A percentile compares a stretch with the other conserved stretches of the same genome.
phyloP scores from a whole-genome alignment of 768 basidiomycete genomes.

The Amyloporia xantha region DNA sequence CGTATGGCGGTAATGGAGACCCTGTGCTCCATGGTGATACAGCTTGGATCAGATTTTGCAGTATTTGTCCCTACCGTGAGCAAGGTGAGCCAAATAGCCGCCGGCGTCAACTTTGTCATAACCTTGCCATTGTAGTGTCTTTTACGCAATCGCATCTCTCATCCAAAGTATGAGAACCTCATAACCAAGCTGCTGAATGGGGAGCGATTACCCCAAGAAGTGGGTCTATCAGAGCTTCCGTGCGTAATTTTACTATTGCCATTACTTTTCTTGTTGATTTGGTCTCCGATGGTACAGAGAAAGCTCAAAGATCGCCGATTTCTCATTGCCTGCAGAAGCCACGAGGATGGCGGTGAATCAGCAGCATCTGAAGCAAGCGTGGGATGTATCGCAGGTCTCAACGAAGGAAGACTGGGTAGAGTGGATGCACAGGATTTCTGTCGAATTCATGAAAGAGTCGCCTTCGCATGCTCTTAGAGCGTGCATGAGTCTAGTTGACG shows the following conservation, averaged over 20 bases:
- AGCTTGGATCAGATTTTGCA: constrained; percentile 94
- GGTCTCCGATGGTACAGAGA: constrained; percentile 41
- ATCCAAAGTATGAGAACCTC: constrained; percentile 81
- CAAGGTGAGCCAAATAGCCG: constrained; percentile 71
- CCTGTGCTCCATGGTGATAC: constrained; percentile 84
- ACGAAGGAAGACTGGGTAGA: constrained; percentile 89
- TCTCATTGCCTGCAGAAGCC: constrained; percentile 72
- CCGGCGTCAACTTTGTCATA: not conserved
- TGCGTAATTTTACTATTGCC: not conserved
- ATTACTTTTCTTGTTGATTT: not conserved
- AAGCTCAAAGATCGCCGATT: constrained; percentile 57
- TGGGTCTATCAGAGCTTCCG: constrained; percentile 45
- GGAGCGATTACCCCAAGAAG: constrained; percentile 84
- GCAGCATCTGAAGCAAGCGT: constrained; percentile 93
- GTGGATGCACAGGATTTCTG: constrained; percentile 90
- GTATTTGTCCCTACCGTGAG: constrained; percentile 97
- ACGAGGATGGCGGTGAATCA: constrained; percentile 93
- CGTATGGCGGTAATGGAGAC: constrained; percentile 88
- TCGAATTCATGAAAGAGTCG: constrained; percentile 97
- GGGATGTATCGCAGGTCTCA: constrained; percentile 76
- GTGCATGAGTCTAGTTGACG: constrained; percentile 89
- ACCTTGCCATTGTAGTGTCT: constrained; percentile 48
- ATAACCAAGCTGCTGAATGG: constrained; percentile 87
- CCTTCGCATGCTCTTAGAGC: constrained; percentile 97
- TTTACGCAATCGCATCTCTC: constrained; percentile 66